These are phyloP conservation scores for Musa schizocarpa DNA, from an alignment of 176 grass and related monocot species.

Conservation along the genomic window DNA sequence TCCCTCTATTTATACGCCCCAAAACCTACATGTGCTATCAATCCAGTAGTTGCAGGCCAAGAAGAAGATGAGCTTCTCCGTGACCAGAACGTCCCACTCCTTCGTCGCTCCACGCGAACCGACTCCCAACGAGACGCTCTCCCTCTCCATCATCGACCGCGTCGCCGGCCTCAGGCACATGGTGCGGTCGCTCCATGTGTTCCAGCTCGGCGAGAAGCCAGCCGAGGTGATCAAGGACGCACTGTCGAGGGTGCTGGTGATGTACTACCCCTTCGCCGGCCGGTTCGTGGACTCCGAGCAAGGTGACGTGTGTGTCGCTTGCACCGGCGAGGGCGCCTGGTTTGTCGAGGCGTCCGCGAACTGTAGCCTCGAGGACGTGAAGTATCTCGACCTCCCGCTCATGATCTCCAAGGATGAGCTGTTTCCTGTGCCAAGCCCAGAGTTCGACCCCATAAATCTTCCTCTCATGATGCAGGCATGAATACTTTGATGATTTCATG, in stretches of 20 bases:
- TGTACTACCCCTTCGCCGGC: slow-evolving; percentile 32
- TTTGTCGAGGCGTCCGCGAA: slow-evolving; percentile 8
- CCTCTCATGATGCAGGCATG: slow-evolving; percentile 29
- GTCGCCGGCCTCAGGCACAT: slow-evolving; percentile 29
- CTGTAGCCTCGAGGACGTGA: slow-evolving; percentile 26
- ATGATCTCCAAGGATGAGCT: slow-evolving; percentile 25
- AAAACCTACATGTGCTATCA: no score
- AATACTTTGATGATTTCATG: not conserved
- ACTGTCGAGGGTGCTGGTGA: slow-evolving; percentile 16
- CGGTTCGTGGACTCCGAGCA: slow-evolving; percentile 9
- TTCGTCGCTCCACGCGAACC: slow-evolving; percentile 9
- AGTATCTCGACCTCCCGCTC: slow-evolving; percentile 21
- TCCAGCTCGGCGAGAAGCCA: not conserved
- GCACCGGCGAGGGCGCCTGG: slow-evolving; percentile 26
- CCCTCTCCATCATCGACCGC: slow-evolving; percentile 30
- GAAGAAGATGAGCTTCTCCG: slow-evolving; percentile 14
- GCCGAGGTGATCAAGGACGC: slow-evolving; percentile 11
- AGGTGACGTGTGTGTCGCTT: slow-evolving; percentile 10
- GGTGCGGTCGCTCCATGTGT: slow-evolving; percentile 28
- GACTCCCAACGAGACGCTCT: slow-evolving; percentile 11
- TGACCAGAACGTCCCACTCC: slow-evolving; percentile 4
- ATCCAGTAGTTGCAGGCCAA: no score
- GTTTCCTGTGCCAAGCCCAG: slow-evolving; percentile 10
- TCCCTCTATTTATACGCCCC: no score
- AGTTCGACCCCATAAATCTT: slow-evolving; percentile 22